Evolutionary conservation across 2,329 filamentous ascomycete species (phyloP), one percentile per base, ranked within the genome.

Genomic region (Epichloe festucae): DNA sequence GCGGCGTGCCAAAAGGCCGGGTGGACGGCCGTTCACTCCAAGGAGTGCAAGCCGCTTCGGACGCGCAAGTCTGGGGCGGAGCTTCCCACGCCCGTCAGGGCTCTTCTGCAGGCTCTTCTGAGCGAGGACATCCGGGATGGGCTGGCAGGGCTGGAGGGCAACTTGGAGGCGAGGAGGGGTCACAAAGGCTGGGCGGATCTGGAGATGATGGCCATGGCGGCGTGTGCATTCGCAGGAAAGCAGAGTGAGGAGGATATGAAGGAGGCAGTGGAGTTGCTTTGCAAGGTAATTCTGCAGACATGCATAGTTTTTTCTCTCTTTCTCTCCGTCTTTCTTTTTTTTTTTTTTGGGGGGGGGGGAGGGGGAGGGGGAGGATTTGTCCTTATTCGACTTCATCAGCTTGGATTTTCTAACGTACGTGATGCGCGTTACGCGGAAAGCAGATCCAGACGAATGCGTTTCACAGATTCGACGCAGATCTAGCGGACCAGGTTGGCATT

Each of bases 381-480:
- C 8, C 27, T 31, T 31, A 3, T 31, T 31, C 8, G 31, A 31
- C 31, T 31, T 31, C 0, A 3, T 31, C 31, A 31, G 31, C 31
- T 31, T 31, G 8, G 3, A 31, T 31, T 31, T 31, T 3, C 31
- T 31, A 31, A 31, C 31, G 31, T 31, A 31, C 3, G 31, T 11
- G 19, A 21, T 31, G 10, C 31, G 31, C 31, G 3, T 31, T 11
- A 4, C 31, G 31, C 31, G 10, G 10, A 11, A 11, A 31, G 19
- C 52, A 82, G 78, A 73, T 82, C 53, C 72, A 79, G 60, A 79
- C 78, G 39, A 84, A 84, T 63, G 72, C 78, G 4, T 84, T 84
- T 60, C 77, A 78, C 58, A 68, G 76, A 49, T 68, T 69, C 27
- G 77, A 82, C 49, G 62, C 66, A 2, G 77, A 82, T 57, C 62